These are phyloP conservation scores for Aspergillus hiratsukae DNA, from an alignment of 2,329 filamentous ascomycete genomes.

Conservation along the genomic window DNA sequence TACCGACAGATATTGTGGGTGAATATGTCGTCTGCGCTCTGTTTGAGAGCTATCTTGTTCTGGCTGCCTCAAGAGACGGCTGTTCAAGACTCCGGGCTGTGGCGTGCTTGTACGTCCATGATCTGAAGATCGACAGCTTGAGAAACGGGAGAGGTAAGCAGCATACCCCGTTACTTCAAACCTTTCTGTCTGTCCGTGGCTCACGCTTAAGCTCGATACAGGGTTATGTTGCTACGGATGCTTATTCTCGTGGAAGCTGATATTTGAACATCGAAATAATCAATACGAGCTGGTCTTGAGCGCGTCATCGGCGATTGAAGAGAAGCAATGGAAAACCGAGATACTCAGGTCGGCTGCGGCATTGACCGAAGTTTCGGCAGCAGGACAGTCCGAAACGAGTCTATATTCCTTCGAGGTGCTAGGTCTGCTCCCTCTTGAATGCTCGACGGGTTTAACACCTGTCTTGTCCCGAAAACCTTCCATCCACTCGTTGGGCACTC, in stretches of 20 bases:
- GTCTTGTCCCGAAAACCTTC: constrained; percentile 56
- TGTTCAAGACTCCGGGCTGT: constrained; percentile 67
- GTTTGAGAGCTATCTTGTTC: constrained; percentile 74
- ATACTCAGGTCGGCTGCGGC: constrained; percentile 52
- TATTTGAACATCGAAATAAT: constrained; percentile 72
- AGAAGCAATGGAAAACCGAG: constrained; percentile 72
- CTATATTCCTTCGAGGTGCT: constrained; percentile 50
- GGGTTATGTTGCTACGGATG: constrained; percentile 83
- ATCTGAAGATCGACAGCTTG: constrained; percentile 34
- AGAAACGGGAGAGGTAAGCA: constrained; percentile 32
- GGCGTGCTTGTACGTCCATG: constrained; percentile 63
- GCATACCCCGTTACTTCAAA: too few relatives aligned
- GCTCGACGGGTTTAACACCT: constrained; percentile 69
- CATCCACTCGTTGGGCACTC: constrained; percentile 71
- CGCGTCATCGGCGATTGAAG: constrained; percentile 76
- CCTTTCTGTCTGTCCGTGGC: too few relatives aligned
- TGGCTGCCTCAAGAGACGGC: constrained; percentile 64
- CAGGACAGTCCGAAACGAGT: constrained; percentile 27
- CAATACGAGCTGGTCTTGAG: constrained; percentile 83
- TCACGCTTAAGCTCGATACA: constrained; percentile 33
- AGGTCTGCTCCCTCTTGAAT: constrained; percentile 68
- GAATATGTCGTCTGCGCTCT: constrained; percentile 80
- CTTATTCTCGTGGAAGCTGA: constrained; percentile 84
- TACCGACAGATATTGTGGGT: constrained; percentile 62
- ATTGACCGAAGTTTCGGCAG: constrained; percentile 49